A percentile compares a stretch with the other conserved stretches of the same genome.
Conservation (phyloP, 495 filamentous ascomycete species). For the Apiosordaria backusii region DNA sequence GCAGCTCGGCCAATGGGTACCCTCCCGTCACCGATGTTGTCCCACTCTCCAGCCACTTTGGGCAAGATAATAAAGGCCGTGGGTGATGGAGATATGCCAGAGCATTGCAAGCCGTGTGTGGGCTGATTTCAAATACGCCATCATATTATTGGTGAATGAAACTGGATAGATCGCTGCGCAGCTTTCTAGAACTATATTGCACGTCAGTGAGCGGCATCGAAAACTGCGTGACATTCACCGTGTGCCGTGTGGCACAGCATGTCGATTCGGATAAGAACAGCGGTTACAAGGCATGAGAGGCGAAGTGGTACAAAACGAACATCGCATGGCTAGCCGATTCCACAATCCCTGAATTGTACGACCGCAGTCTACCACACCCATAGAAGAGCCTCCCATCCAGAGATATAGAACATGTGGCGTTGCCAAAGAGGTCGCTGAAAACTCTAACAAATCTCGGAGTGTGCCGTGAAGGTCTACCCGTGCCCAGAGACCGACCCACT, state of each 20-base stretch:
- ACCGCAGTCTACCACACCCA: not conserved
- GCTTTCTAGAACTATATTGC: not conserved
- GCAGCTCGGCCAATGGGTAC: not conserved
- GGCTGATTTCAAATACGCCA: not conserved
- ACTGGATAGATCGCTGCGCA: not conserved
- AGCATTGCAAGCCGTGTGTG: not conserved
- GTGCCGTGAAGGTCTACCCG: not conserved
- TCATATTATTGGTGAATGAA: not conserved
- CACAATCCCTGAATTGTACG: not conserved
- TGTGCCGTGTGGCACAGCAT: not conserved
- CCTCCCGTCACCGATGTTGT: not conserved
- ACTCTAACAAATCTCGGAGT: not conserved
- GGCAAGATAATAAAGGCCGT: not conserved
- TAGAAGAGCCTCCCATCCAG: not conserved
- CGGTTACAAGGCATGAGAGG: not conserved
- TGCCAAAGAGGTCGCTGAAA: not conserved
- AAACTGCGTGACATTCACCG: not conserved
- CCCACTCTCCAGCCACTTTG: not conserved
- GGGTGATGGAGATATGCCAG: not conserved
- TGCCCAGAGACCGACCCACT: no score
- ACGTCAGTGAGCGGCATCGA: not conserved
- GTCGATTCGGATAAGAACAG: not conserved
- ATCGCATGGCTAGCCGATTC: not conserved
- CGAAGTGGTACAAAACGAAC: not conserved
- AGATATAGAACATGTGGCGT: not conserved